phyloP scores from a whole-genome alignment of 1,139 yeast genomes.

The Yamadazyma diospyri region DNA sequence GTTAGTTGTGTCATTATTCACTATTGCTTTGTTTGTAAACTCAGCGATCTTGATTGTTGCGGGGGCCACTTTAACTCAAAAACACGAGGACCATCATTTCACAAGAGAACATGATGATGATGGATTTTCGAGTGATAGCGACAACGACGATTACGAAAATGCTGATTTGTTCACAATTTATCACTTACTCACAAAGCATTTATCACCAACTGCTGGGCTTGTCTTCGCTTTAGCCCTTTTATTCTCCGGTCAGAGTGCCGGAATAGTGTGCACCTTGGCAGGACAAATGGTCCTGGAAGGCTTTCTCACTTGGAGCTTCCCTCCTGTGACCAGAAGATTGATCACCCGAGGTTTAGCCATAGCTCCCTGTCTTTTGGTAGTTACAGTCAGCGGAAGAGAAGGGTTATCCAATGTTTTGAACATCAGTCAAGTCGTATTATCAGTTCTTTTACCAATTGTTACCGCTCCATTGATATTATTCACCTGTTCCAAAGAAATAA shows the following conservation, averaged over 20 bases:
- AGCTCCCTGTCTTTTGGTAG: slow-evolving; percentile 82
- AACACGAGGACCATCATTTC: slow-evolving; percentile 11
- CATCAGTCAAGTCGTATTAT: slow-evolving; percentile 82
- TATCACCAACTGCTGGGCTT: slow-evolving; percentile 89
- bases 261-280: slow-evolving; percentile 94
- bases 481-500: slow-evolving; percentile 68
- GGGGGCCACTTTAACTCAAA: slow-evolving; percentile 61
- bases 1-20: slow-evolving; percentile 60
- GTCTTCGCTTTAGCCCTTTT: slow-evolving; percentile 88
- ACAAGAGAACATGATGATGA: slow-evolving; percentile 45
- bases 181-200: slow-evolving; percentile 62
- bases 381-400: slow-evolving; percentile 72
- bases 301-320: slow-evolving; percentile 76
- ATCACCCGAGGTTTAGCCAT: slow-evolving; percentile 84
- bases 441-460: slow-evolving; percentile 81
- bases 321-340: slow-evolving; percentile 83
- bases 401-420: slow-evolving; percentile 82
- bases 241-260: slow-evolving; percentile 97
- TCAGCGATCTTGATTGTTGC: slow-evolving; percentile 75
- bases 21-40: slow-evolving; percentile 77
- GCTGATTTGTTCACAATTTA: slow-evolving; percentile 90
- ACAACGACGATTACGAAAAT: slow-evolving; percentile 40
- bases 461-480: slow-evolving; percentile 87
- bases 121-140: slow-evolving; percentile 39
- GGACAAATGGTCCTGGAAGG: slow-evolving; percentile 98